Percentiles rank a stretch among this genome's conserved stretches.
These are phyloP conservation scores for Aureobasidium uvarum DNA, from an alignment of 2,329 filamentous ascomycete genomes.

Conservation along the genomic window DNA sequence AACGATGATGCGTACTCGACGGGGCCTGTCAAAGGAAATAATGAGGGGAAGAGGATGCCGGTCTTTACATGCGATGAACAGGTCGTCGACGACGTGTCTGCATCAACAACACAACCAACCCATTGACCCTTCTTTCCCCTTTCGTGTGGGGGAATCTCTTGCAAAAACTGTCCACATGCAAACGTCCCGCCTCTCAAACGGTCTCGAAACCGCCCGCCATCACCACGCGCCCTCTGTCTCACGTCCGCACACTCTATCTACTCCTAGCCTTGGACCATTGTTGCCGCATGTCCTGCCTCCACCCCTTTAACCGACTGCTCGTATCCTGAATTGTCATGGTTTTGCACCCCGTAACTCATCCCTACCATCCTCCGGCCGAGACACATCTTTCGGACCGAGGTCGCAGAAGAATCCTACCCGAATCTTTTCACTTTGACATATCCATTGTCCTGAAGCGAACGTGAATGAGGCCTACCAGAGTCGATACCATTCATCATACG, in stretches of 20 bases:
- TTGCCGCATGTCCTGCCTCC: neutral
- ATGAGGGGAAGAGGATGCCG: neutral
- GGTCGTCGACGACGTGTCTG: neutral
- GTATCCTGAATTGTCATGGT: neutral
- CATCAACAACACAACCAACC: neutral
- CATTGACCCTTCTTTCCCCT: slow-evolving; percentile 14
- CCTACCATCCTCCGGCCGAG: neutral
- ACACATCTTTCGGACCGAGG: neutral
- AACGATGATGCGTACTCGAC: slow-evolving; percentile 12
- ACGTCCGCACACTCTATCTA: neutral
- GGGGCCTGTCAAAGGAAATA: neutral
- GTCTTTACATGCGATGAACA: neutral
- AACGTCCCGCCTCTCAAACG: slow-evolving; percentile 10
- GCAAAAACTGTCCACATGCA: neutral
- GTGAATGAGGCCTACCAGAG: neutral
- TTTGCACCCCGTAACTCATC: neutral
- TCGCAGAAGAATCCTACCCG: neutral
- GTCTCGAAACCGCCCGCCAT: neutral
- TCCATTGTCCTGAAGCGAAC: neutral
- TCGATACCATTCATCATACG: neutral
- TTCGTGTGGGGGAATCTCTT: slow-evolving; percentile 21
- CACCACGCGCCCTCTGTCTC: slow-evolving; percentile 19
- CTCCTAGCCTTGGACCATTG: neutral
- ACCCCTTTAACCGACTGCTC: neutral
- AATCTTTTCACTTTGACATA: neutral